Percentiles rank a stretch among this genome's conserved stretches.
phyloP scores from a whole-genome alignment of 2,329 filamentous ascomycete species.

The Dactylellina sp. region DNA sequence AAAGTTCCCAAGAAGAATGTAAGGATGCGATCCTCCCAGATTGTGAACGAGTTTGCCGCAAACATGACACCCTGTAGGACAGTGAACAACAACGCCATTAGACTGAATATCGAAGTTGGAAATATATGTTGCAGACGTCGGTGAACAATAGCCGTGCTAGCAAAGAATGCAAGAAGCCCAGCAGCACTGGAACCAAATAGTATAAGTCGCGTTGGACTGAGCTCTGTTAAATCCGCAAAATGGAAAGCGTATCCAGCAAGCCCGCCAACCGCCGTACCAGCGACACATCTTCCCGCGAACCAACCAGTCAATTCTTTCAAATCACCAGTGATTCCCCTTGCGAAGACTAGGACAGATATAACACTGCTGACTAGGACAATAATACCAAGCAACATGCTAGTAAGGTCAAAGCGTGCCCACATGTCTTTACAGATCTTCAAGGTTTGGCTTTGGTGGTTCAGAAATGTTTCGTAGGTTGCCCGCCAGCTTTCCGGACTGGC shows the following conservation, averaged over 20 bases:
- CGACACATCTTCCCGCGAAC: constrained; percentile 68
- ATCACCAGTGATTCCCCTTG: constrained; percentile 70
- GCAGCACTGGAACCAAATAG: constrained; percentile 65
- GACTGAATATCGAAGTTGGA: constrained; percentile 87
- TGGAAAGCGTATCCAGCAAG: constrained; percentile 41
- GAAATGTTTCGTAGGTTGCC: constrained; percentile 70
- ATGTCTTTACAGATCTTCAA: constrained; percentile 82
- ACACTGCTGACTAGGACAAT: constrained; percentile 76
- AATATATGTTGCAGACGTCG: constrained; percentile 67
- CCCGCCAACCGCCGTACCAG: constrained; percentile 67
- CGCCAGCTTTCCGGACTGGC: constrained; percentile 62
- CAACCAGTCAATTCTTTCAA: constrained; percentile 68
- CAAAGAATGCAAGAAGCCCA: constrained; percentile 65
- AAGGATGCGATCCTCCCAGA: constrained; percentile 97
- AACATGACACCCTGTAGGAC: constrained; percentile 92
- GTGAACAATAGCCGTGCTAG: constrained; percentile 62
- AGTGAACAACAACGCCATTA: constrained; percentile 82
- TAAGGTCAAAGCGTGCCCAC: constrained; percentile 92
- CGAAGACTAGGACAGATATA: constrained; percentile 77
- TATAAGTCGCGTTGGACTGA: constrained; percentile 61
- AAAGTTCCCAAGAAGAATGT: constrained; percentile 92
- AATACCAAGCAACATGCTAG: constrained; percentile 85
- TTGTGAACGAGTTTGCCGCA: constrained; percentile 96
- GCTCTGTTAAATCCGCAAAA: constrained; percentile 18
- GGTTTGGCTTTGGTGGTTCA: constrained; percentile 80